Evolutionary conservation across 345 rosid genomes (phyloP), one percentile per base, ranked within the genome.

Genomic region (Lumnitzera racemosa): DNA sequence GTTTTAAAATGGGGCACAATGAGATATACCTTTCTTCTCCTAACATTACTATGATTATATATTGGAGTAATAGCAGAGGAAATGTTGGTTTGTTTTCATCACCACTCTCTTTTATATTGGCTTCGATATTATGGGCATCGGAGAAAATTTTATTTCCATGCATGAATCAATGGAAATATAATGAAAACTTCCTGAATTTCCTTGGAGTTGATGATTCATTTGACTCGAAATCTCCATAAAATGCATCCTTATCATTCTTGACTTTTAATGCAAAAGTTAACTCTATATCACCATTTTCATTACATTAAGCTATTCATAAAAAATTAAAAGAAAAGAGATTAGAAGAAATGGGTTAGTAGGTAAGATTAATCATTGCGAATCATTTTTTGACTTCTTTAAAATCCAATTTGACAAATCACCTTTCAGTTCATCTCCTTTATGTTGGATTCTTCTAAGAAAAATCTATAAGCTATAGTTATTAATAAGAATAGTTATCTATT

Each of bases 151-250:
- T 57, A 13, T 72, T 80, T 46, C 90, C 81, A 7, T 71, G 82
- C 88, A 84, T 80, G 69, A 81, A 46, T 41, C 89, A 90, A 73
- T 74, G 65, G 83, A 78, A 85, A 66, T 64, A 74, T 47, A 55
- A 75, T 0, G 95, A 36, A 36, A 9, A 72, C 80, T 63, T 80
- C 25, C 86, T 72, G 12, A 83, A 70, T 80, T 85, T 90, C 66
- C 78, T 87, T 0, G 95, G 97, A 1, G 92, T 87, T 15, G 90
- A 81, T 2, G 84, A 76, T 62, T 81, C 90, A 54, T 90, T 92
- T 3, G 97, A 90, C 27, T 90, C 95, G 4, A 74, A 79, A 24
- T 70, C 89, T 3, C 72, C 82, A 47, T 70, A 67, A 60, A 56
- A 70, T 12, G 67, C 46, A 14, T 83, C 88, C 27, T 76, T 72